Percentiles rank a stretch among this genome's conserved stretches.
Evolutionary conservation across 352 stramenopile genomes (phyloP).

Genomic region (Phytopythium aichiense): DNA sequence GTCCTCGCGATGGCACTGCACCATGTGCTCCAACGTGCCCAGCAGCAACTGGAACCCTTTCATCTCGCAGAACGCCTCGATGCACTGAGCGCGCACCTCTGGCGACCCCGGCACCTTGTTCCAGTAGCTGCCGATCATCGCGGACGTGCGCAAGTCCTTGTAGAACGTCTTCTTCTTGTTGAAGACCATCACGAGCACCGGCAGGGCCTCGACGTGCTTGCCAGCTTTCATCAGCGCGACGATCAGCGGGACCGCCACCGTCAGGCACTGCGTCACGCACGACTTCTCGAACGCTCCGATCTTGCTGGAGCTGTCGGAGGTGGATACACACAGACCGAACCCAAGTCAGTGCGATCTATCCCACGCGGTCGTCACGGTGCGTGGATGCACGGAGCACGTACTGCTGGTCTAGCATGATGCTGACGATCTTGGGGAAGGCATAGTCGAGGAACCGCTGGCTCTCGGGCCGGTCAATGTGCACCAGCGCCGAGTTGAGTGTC

Average conservation of each 20-base stretch:
- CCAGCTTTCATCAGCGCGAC: conserved; percentile 70
- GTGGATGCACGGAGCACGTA: conserved; percentile 28
- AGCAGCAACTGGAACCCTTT: conserved; percentile 77
- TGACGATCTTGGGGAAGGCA: conserved; percentile 76
- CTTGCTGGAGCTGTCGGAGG: conserved; percentile 67
- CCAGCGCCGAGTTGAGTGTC: conserved; percentile 69
- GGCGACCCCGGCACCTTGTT: conserved; percentile 81
- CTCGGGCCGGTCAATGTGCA: conserved; percentile 63
- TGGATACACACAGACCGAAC: not conserved
- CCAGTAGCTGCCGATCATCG: conserved; percentile 89
- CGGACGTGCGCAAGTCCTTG: conserved; percentile 82
- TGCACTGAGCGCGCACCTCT: conserved; percentile 81
- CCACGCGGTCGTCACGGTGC: no score
- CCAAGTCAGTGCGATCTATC: not conserved
- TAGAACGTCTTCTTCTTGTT: conserved; percentile 91
- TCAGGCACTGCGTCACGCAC: conserved; percentile 77
- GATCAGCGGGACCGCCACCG: conserved; percentile 61
- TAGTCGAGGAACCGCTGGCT: conserved; percentile 77
- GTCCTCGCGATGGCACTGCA: conserved; percentile 38
- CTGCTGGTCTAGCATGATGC: conserved; percentile 90
- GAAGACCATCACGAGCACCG: conserved; percentile 77
- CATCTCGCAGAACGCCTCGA: conserved; percentile 76
- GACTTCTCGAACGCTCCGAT: conserved; percentile 85
- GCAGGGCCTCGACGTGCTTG: conserved; percentile 56
- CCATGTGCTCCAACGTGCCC: conserved; percentile 66